Percentiles rank a stretch among this genome's conserved stretches.
These are phyloP conservation scores for Collybia sordida DNA, from an alignment of 768 basidiomycete genomes.

Conservation along the genomic window DNA sequence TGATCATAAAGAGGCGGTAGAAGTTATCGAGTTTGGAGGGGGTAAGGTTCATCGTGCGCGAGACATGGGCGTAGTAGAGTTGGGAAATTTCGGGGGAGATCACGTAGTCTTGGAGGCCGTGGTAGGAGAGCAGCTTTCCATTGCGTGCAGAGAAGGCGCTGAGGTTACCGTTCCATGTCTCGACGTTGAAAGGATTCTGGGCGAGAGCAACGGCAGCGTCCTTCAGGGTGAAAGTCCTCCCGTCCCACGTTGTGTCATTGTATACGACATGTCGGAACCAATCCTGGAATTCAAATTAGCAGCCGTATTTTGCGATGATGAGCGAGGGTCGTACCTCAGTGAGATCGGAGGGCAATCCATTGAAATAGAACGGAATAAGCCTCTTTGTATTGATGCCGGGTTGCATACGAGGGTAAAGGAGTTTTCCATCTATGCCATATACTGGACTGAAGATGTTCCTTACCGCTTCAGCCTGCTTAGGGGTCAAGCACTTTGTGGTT, in stretches of 20 bases:
- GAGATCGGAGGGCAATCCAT: neutral
- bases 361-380: neutral
- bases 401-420: conserved; percentile 9
- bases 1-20: conserved; percentile 12
- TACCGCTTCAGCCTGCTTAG: conserved; percentile 5
- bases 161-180: conserved; percentile 8
- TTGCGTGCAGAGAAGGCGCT: conserved; percentile 8
- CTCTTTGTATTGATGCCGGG: conserved; percentile 12
- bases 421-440: conserved; percentile 1
- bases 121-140: conserved; percentile 13
- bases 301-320: no score
- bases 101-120: conserved; percentile 12
- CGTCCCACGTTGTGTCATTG: conserved; percentile 8
- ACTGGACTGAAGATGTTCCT: conserved; percentile 7
- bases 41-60: conserved; percentile 2
- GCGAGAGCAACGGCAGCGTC: neutral
- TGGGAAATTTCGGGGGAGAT: conserved; percentile 12
- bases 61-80: conserved; percentile 8
- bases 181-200: conserved; percentile 8
- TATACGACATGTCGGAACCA: conserved; percentile 10
- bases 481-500: conserved; percentile 4
- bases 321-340: neutral
- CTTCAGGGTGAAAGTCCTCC: conserved; percentile 3
- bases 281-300: neutral
- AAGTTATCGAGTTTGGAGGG: conserved; percentile 6